Conservation (phyloP, 441 rosid species). For the Eruca vesicaria region DNA sequence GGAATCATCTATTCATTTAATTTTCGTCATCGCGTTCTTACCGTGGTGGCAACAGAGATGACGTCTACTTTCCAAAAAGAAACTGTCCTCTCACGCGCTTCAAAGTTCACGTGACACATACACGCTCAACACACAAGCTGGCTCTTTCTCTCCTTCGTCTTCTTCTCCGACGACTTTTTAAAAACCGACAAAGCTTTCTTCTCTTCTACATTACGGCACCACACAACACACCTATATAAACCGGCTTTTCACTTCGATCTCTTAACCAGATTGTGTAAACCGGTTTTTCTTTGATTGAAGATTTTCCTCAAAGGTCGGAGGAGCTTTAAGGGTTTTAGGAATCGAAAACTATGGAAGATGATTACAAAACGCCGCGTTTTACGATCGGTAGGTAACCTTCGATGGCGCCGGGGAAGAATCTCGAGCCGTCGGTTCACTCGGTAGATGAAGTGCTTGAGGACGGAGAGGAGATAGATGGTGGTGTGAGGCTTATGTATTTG, state of each 20-base stretch:
- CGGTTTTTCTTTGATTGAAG: background rate
- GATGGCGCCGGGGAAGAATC: conserved; percentile 60
- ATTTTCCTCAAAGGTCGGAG: background rate
- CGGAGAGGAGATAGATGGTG: conserved; percentile 45
- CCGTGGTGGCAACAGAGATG: conserved; percentile 31
- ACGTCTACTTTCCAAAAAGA: no score
- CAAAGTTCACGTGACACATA: conserved; percentile 8
- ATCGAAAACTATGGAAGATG: conserved; percentile 44
- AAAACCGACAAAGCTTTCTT: conserved; percentile 13
- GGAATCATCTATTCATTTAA: background rate
- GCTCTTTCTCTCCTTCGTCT: background rate
- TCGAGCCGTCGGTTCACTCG: conserved; percentile 46
- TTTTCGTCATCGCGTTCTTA: conserved; percentile 28
- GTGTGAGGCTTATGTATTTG: conserved; percentile 70
- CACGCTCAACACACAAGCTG: conserved; percentile 29
- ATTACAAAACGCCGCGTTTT: conserved; percentile 40
- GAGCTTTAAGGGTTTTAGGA: conserved; percentile 11
- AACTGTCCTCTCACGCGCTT: conserved; percentile 17
- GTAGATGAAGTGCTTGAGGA: conserved; percentile 45
- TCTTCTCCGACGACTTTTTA: conserved; percentile 18
- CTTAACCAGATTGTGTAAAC: background rate
- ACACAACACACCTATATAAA: conserved; percentile 28
- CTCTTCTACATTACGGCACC: conserved; percentile 27
- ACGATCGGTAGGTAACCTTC: conserved; percentile 69
- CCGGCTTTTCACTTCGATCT: background rate